Evolutionary conservation across 306 rosid genomes (phyloP).

Genomic region (Vigna hirtella): DNA sequence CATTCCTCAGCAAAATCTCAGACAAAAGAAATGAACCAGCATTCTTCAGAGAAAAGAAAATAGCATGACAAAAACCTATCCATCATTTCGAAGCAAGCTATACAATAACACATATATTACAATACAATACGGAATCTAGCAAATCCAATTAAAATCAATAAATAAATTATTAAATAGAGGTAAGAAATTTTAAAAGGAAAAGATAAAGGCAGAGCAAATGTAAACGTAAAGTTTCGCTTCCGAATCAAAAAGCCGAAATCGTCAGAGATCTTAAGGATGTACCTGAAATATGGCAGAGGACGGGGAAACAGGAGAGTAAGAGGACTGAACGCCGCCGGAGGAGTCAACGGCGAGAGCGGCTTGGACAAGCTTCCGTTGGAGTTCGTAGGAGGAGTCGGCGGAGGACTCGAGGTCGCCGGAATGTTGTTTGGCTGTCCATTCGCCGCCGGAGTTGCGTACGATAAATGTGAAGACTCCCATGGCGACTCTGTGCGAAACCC

Average conservation of each 20-base stretch:
- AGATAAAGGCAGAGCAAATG: no score
- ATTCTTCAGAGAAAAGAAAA: background rate
- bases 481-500: constrained; percentile 34
- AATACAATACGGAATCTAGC: background rate
- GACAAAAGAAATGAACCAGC: background rate
- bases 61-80: background rate
- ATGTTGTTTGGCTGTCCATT: constrained; percentile 77
- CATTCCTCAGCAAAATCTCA: background rate
- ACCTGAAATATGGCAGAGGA: constrained; percentile 86
- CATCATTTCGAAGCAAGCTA: background rate
- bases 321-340: constrained; percentile 77
- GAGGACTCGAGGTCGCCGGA: constrained; percentile 85
- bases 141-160: background rate
- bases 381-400: constrained; percentile 61
- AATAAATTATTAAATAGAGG: background rate
- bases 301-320: constrained; percentile 74
- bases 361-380: constrained; percentile 82
- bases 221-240: background rate
- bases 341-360: constrained; percentile 71
- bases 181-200: background rate
- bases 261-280: background rate
- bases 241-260: background rate
- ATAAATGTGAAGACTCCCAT: constrained; percentile 95
- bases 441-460: constrained; percentile 62
- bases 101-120: background rate